Conservation (phyloP, 1,139 yeast species). For the Nakaseomyces uthaithaninus region DNA sequence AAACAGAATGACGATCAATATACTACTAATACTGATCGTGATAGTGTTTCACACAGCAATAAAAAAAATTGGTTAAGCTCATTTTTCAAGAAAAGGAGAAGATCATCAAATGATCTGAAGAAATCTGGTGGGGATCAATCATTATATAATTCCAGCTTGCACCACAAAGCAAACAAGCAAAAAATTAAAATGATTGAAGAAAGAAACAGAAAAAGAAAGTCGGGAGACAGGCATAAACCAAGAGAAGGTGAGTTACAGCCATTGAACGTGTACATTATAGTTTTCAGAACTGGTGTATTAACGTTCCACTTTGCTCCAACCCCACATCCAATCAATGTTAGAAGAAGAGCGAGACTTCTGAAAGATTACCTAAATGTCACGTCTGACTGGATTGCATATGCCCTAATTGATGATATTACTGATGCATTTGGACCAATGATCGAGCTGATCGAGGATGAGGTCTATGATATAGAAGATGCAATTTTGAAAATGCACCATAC, state of each 20-base stretch:
- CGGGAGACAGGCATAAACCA: constrained; percentile 39
- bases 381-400: constrained; percentile 96
- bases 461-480: constrained; percentile 84
- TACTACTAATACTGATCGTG: constrained; percentile 6
- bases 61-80: constrained; percentile 12
- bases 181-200: constrained; percentile 31
- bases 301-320: constrained; percentile 94
- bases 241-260: constrained; percentile 80
- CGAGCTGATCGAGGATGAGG: constrained; percentile 86
- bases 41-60: constrained; percentile 8
- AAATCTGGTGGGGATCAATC: constrained; percentile 1
- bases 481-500: constrained; percentile 80
- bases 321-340: constrained; percentile 91
- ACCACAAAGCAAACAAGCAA: constrained; percentile 13
- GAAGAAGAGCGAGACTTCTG: constrained; percentile 82
- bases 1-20: constrained; percentile 12
- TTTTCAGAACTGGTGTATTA: constrained; percentile 80
- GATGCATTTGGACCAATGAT: constrained; percentile 97
- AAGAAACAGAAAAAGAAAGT: constrained; percentile 35
- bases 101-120: constrained; percentile 8
- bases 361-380: constrained; percentile 83
- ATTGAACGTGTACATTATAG: constrained; percentile 84
- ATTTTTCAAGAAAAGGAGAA: constrained; percentile 12
- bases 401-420: constrained; percentile 90
- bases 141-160: constrained; percentile 7